phyloP scores from a whole-genome alignment of 768 basidiomycete genomes.

The Grammothele lineata region DNA sequence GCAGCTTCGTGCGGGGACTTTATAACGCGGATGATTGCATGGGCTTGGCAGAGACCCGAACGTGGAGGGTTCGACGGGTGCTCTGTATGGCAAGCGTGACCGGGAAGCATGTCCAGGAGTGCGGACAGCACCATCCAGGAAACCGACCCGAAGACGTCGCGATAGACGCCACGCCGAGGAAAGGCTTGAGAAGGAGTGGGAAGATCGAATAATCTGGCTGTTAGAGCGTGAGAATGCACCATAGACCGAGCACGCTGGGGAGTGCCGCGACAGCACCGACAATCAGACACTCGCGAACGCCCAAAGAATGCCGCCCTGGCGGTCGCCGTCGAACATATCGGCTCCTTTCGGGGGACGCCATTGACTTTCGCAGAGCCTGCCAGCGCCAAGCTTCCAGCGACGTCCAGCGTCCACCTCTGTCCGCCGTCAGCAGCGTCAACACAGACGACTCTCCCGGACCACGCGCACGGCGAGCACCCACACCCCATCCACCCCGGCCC shows the following conservation, averaged over 20 bases:
- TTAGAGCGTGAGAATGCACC: constrained; percentile 1
- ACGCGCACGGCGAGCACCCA: no score
- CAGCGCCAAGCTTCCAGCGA: no score
- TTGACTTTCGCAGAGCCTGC: no score
- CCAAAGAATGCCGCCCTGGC: no score
- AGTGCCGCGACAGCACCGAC: constrained; percentile 4
- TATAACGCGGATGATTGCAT: constrained; percentile 4
- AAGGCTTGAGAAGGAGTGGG: constrained; percentile 5
- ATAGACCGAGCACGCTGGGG: not conserved
- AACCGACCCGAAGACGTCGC: constrained; percentile 9
- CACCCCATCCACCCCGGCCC: no score
- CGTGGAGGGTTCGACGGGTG: constrained; percentile 1
- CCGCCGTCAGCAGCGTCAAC: no score
- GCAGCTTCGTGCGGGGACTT: constrained; percentile 2
- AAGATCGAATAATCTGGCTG: not conserved
- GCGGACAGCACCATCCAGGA: constrained; percentile 5
- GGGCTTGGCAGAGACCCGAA: constrained; percentile 12
- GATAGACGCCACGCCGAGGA: constrained; percentile 11
- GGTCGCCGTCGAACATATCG: no score
- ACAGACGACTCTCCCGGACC: no score
- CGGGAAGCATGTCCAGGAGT: constrained; percentile 6
- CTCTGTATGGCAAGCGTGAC: constrained; percentile 8
- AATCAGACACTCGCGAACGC: no score
- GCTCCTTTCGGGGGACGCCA: no score
- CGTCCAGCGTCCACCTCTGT: no score